Percentiles rank a stretch among this genome's conserved stretches.
Evolutionary conservation across 345 rosid genomes (phyloP).

Genomic region (Eucalyptus polybractea): DNA sequence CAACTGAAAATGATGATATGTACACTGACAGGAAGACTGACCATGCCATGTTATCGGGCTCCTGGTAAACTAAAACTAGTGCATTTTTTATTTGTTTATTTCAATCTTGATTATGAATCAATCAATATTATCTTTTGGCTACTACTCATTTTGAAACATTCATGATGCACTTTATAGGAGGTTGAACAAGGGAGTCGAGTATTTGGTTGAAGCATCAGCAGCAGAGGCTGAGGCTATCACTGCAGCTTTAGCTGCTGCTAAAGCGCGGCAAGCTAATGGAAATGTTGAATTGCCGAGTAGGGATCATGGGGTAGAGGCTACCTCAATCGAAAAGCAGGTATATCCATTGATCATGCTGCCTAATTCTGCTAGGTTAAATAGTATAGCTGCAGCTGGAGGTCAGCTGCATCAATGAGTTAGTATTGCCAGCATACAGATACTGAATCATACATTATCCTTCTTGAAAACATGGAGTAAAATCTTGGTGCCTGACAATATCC

Average conservation of each 20-base stretch:
- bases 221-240: slow-evolving; percentile 98
- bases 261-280: slow-evolving; percentile 91
- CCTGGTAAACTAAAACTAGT: slow-evolving; percentile 34
- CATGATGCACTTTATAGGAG: slow-evolving; percentile 35
- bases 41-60: slow-evolving; percentile 74
- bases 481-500: background rate
- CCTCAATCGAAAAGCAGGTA: slow-evolving; percentile 82
- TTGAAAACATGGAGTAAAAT: background rate
- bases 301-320: slow-evolving; percentile 87
- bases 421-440: background rate
- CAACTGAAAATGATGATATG: slow-evolving; percentile 83
- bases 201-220: slow-evolving; percentile 95
- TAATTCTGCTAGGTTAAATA: slow-evolving; percentile 51
- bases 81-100: background rate
- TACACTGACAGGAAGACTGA: slow-evolving; percentile 88
- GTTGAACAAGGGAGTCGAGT: slow-evolving; percentile 83
- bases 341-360: slow-evolving; percentile 50
- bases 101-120: background rate
- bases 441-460: background rate
- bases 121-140: background rate
- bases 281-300: slow-evolving; percentile 82
- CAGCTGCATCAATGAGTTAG: slow-evolving; percentile 94
- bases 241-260: slow-evolving; percentile 96
- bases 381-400: slow-evolving; percentile 62
- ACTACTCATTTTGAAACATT: background rate